These are phyloP conservation scores for Trichoderma atrobrunneum DNA, from an alignment of 2,329 filamentous ascomycete genomes.

Conservation along the genomic window DNA sequence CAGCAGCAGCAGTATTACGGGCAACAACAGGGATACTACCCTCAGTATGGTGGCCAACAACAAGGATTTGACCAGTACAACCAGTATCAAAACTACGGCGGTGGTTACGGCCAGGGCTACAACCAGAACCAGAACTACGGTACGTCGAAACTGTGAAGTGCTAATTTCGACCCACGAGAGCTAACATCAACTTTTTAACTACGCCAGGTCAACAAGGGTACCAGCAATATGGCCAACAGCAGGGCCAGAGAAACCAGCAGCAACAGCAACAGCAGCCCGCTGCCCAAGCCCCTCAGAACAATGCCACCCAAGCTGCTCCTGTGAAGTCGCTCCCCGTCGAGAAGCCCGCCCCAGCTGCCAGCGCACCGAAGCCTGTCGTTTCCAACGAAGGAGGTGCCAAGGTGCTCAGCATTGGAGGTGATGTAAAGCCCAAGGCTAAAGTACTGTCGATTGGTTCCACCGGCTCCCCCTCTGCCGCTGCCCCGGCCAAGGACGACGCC, in stretches of 20 bases:
- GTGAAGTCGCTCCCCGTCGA: conserved; percentile 30
- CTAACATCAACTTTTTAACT: neutral
- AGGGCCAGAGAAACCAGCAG: conserved; percentile 21
- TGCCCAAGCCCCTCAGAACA: conserved; percentile 13
- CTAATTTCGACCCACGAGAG: neutral
- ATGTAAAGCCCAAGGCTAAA: conserved; percentile 52
- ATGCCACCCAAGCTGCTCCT: conserved; percentile 47
- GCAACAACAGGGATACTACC: conserved; percentile 55
- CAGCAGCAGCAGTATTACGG: conserved; percentile 55
- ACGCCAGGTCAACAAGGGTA: conserved; percentile 50
- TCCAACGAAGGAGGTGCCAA: conserved; percentile 59
- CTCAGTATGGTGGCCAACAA: conserved; percentile 49
- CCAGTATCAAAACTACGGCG: conserved; percentile 53
- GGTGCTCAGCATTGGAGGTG: conserved; percentile 66
- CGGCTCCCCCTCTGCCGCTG: conserved; percentile 24
- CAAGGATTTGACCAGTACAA: conserved; percentile 52
- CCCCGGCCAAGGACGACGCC: conserved; percentile 42
- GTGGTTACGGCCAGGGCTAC: conserved; percentile 50
- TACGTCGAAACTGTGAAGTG: conserved; percentile 23
- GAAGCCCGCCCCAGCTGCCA: conserved; percentile 43
- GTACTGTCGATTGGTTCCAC: conserved; percentile 42
- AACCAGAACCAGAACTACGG: conserved; percentile 44
- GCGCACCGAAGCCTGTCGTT: conserved; percentile 48
- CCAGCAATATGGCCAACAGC: conserved; percentile 51
- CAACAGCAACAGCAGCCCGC: conserved; percentile 28